Evolutionary conservation across 768 basidiomycete species (phyloP).

Genomic region (Auricularia cornea): DNA sequence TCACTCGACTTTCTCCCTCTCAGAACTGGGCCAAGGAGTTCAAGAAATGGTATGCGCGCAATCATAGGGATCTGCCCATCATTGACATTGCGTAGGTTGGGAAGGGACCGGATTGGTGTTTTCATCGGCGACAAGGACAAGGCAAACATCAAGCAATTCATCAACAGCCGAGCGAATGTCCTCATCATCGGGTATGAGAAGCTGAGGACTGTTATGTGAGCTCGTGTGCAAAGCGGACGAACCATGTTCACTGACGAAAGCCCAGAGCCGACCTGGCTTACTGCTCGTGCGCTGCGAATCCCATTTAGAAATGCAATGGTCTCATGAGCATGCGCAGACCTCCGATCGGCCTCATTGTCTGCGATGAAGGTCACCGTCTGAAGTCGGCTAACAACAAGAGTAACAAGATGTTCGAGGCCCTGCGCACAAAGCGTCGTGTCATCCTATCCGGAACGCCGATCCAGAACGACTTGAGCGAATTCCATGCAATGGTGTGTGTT

Average conservation of each 20-base stretch:
- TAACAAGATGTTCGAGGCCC: constrained; percentile 69
- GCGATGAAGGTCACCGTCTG: constrained; percentile 95
- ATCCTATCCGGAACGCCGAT: constrained; percentile 96
- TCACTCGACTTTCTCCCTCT: no score
- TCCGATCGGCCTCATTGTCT: constrained; percentile 86
- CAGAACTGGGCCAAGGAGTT: constrained; percentile 97
- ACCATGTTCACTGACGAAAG: neutral
- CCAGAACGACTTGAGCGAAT: constrained; percentile 92
- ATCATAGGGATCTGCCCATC: neutral
- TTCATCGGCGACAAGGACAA: constrained; percentile 55
- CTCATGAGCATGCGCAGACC: constrained; percentile 42
- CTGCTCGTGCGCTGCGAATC: constrained; percentile 46
- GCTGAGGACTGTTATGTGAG: constrained; percentile 73
- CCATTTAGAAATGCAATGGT: neutral
- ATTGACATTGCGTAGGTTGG: constrained; percentile 33
- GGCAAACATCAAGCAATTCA: constrained; percentile 55
- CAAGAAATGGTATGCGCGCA: constrained; percentile 71
- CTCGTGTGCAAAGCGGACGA: constrained; percentile 3
- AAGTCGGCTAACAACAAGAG: constrained; percentile 92
- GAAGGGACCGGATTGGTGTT: constrained; percentile 47
- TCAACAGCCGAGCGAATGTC: constrained; percentile 76
- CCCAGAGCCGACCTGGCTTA: constrained; percentile 46
- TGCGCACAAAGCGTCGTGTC: constrained; percentile 68
- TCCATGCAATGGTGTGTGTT: constrained; percentile 81
- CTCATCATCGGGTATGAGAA: constrained; percentile 94